Conservation (phyloP, 2,329 filamentous ascomycete species). For the Botrytis paeoniae region DNA sequence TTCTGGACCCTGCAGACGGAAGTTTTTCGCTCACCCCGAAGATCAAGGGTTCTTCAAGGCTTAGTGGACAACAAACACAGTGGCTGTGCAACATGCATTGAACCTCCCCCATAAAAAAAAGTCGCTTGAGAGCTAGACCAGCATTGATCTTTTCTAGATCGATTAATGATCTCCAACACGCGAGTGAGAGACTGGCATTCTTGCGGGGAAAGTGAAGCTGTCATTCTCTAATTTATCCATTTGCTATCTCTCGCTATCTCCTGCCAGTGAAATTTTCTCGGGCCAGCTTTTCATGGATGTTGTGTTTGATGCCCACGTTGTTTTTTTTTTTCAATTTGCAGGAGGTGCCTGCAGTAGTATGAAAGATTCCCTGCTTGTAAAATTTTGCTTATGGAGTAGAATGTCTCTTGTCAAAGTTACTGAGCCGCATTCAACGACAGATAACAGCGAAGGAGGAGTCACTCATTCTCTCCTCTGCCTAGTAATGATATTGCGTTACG, state of each 20-base stretch:
- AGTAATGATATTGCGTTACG: background rate
- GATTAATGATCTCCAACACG: background rate
- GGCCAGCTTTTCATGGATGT: conserved; percentile 2
- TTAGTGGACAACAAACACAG: conserved; percentile 1
- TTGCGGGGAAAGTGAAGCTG: conserved; percentile 6
- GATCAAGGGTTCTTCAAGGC: background rate
- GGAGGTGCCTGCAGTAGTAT: background rate
- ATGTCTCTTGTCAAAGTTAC: background rate
- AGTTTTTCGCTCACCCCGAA: conserved; percentile 11
- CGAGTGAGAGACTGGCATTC: background rate
- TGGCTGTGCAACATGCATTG: conserved; percentile 14
- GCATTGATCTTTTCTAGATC: background rate
- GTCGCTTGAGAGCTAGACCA: background rate
- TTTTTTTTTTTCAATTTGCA: background rate
- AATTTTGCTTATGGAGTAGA: background rate
- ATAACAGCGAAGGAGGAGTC: background rate
- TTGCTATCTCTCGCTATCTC: background rate
- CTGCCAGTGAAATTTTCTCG: background rate
- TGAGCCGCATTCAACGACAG: background rate
- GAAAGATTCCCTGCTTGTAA: background rate
- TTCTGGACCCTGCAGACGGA: conserved; percentile 8
- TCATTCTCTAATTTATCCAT: background rate
- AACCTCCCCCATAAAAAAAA: background rate
- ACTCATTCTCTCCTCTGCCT: background rate
- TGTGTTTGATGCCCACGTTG: background rate